Evolutionary conservation across 2,329 filamentous ascomycete genomes (phyloP), one percentile per base, ranked within the genome.

Genomic region (Lachnellula arida): DNA sequence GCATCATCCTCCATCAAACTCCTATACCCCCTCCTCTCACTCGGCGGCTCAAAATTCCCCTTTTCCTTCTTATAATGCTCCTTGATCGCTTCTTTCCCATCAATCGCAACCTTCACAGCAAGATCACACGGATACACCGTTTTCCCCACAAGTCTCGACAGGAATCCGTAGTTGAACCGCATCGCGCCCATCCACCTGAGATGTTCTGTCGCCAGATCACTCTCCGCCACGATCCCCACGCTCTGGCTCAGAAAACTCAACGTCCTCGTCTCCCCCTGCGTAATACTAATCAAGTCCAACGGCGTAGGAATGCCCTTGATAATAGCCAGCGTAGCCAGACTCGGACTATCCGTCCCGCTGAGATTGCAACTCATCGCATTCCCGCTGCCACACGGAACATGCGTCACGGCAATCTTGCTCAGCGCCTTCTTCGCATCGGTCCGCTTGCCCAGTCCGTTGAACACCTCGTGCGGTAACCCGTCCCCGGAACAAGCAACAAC

Each of bases 351-450:
- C 0, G 91, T 92, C 5, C 93, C 94, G 63, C 90, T 91, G 47
- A 95, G 75, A 71, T 97, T 97, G 75, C 88, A 86, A 60, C 89
- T 89, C 85, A 97, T 88, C 22, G 90, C 94, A 71, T 99, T 99
- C 5, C 94, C 94, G 49, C 89, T 94, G 14, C 94, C 94, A 68
- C 92, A 96, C 1, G 94, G 94, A 37, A 99, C 79, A 68, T 96
- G 90, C 22, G 86, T 87, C 2, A 99, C 85, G 0, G 94, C 89
- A 14, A 97, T 75, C 66, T 86, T 88, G 22, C 78, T 75, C 58
- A 99, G 74, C 0, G 93, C 94, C 54, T 80, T 80, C 34, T 79
- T 77, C 19, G 91, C 91, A 72, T 97, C 89, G 4, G 79, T 69
- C 40, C 91, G 85, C 72, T 84, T 87, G 14, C 83, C 91, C 34